Evolutionary conservation across 1,284 basidiomycete species (phyloP).

Genomic region (Cutaneotrichosporon daszewskae): DNA sequence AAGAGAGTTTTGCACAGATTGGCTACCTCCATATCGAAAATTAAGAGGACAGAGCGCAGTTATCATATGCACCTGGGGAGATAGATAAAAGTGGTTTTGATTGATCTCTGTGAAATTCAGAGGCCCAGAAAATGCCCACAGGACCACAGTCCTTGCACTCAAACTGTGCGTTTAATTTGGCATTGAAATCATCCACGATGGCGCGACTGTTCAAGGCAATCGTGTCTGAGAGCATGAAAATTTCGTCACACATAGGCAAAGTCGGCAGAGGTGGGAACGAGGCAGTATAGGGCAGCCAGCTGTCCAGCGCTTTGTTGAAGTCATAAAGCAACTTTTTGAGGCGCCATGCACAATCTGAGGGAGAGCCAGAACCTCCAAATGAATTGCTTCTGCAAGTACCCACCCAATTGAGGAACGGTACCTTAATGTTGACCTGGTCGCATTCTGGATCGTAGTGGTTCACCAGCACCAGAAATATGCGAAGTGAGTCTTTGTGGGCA

Average conservation of each 20-base stretch:
- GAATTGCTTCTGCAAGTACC: not conserved
- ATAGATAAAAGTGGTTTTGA: conserved; percentile 13
- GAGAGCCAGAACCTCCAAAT: not conserved
- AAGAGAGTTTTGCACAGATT: conserved; percentile 12
- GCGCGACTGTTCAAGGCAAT: conserved; percentile 17
- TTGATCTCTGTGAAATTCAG: conserved; percentile 16
- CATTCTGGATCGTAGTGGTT: conserved; percentile 21
- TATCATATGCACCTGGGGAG: conserved; percentile 22
- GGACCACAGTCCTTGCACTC: conserved; percentile 20
- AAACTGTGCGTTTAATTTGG: conserved; percentile 14
- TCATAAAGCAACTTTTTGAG: conserved; percentile 27
- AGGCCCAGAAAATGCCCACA: conserved; percentile 21
- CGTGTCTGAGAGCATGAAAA: conserved; percentile 18
- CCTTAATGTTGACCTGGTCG: conserved; percentile 27
- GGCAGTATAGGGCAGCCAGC: not conserved
- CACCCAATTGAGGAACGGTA: conserved; percentile 2
- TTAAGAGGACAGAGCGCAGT: conserved; percentile 14
- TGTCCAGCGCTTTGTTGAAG: conserved; percentile 18
- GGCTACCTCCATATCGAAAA: conserved; percentile 18
- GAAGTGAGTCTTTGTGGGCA: conserved; percentile 23
- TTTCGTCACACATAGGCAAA: not conserved
- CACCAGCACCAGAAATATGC: conserved; percentile 21
- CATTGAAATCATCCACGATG: conserved; percentile 18
- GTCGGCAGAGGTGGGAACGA: not conserved
- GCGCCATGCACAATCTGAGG: no score